Conservation (phyloP, 441 rosid species). For the Eruca vesicaria region DNA sequence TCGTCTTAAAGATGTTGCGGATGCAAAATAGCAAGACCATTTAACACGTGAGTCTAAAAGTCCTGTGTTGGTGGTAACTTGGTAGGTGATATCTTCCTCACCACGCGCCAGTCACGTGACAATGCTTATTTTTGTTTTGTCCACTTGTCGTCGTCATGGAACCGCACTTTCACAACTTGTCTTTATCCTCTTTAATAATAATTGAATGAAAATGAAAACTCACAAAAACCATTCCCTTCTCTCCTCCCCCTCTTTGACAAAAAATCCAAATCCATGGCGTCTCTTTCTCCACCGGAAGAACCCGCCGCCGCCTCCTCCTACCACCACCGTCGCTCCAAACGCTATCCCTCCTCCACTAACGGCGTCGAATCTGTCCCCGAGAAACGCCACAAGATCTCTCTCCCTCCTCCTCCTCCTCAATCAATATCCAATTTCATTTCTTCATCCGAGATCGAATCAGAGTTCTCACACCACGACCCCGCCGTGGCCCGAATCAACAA, state of each 20-base stretch:
- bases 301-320: constrained; percentile 9
- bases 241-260: neutral
- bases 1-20: neutral
- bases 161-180: constrained; percentile 37
- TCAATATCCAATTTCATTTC: constrained; percentile 37
- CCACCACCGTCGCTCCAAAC: constrained; percentile 22
- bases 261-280: constrained; percentile 30
- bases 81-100: constrained; percentile 10
- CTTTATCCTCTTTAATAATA: constrained; percentile 11
- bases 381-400: constrained; percentile 43
- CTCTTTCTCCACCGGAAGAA: constrained; percentile 37
- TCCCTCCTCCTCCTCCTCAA: constrained; percentile 15
- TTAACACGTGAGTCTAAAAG: constrained; percentile 25
- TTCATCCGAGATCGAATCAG: constrained; percentile 47
- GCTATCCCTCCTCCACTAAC: neutral
- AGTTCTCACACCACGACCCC: constrained; percentile 78
- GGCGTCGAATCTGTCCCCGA: constrained; percentile 23
- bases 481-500: constrained; percentile 70
- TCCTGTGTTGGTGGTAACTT: neutral
- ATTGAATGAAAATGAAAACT: neutral
- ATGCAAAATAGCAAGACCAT: neutral
- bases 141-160: constrained; percentile 25
- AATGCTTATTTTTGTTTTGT: neutral
- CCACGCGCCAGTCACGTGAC: constrained; percentile 29
- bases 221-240: neutral